Conservation (phyloP, 495 filamentous ascomycete genomes). For the Aspergillus sclerotiicarbonarius region DNA sequence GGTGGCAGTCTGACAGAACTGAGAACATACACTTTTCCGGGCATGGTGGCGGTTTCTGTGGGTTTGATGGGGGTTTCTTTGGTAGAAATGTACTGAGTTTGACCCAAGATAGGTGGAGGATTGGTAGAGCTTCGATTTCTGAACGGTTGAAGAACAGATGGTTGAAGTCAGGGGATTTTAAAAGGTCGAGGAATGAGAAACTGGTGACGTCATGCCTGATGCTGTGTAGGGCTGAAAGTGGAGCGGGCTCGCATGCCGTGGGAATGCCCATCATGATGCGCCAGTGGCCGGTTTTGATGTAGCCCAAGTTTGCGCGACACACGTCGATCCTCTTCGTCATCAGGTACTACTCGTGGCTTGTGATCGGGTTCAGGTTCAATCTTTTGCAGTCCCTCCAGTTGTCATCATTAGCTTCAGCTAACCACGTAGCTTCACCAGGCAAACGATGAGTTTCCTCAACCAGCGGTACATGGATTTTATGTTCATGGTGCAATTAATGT, state of each 20-base stretch:
- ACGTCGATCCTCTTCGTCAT: neutral
- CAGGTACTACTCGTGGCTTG: neutral
- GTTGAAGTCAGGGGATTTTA: neutral
- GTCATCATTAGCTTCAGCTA: too few species aligned
- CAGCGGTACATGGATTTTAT: too few species aligned
- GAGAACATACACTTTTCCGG: neutral
- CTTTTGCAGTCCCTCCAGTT: neutral
- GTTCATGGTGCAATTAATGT: too few species aligned
- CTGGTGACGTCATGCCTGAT: neutral
- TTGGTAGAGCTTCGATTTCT: neutral
- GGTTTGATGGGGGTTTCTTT: neutral
- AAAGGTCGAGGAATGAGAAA: neutral
- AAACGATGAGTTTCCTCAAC: too few species aligned
- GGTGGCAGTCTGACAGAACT: neutral
- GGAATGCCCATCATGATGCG: neutral
- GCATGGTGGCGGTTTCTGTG: neutral
- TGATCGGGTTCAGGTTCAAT: neutral
- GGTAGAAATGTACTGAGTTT: neutral
- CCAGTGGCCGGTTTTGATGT: neutral
- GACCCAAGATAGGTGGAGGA: neutral
- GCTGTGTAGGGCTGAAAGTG: constrained; percentile 5
- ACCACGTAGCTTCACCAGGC: too few species aligned
- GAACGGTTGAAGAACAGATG: neutral
- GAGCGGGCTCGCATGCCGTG: neutral
- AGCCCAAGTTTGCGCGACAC: neutral